Conservation (phyloP, 2,329 filamentous ascomycete genomes). For the Talaromyces sp. region DNA sequence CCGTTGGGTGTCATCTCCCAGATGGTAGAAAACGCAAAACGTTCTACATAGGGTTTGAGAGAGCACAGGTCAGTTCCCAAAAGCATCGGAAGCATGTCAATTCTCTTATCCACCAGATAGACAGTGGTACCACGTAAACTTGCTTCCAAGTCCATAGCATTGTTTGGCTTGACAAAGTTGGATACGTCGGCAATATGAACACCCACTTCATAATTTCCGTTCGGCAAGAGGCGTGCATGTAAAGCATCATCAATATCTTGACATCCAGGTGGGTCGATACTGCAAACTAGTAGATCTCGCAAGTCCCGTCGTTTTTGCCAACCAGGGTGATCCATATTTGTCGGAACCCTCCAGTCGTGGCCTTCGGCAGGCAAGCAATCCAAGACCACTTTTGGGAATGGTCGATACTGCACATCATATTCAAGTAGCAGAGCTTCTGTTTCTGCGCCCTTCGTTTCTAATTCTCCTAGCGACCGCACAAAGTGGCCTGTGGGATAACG, state of each 20-base stretch:
- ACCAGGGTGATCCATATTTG: conserved; percentile 72
- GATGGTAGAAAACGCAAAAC: conserved; percentile 77
- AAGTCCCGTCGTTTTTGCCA: conserved; percentile 86
- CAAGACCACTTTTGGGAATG: conserved; percentile 91
- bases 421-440: conserved; percentile 92
- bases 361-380: conserved; percentile 90
- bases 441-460: conserved; percentile 96
- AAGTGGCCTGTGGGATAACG: conserved; percentile 92
- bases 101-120: conserved; percentile 97
- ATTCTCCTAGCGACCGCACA: conserved; percentile 83
- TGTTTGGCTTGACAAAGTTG: conserved; percentile 95
- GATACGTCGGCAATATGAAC: conserved; percentile 99
- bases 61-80: conserved; percentile 96
- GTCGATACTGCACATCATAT: conserved; percentile 95
- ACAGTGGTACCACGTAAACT: conserved; percentile 93
- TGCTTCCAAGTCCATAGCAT: conserved; percentile 94
- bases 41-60: conserved; percentile 95
- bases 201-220: conserved; percentile 92
- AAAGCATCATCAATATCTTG: conserved; percentile 98
- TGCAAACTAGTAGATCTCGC: conserved; percentile 83
- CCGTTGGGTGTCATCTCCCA: conserved; percentile 88
- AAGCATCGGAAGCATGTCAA: conserved; percentile 97
- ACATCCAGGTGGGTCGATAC: conserved; percentile 92
- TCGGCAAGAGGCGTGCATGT: conserved; percentile 77
- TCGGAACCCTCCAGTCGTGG: conserved; percentile 88